phyloP scores from a whole-genome alignment of 176 grass and related monocot genomes.

The Oryza officinalis region DNA sequence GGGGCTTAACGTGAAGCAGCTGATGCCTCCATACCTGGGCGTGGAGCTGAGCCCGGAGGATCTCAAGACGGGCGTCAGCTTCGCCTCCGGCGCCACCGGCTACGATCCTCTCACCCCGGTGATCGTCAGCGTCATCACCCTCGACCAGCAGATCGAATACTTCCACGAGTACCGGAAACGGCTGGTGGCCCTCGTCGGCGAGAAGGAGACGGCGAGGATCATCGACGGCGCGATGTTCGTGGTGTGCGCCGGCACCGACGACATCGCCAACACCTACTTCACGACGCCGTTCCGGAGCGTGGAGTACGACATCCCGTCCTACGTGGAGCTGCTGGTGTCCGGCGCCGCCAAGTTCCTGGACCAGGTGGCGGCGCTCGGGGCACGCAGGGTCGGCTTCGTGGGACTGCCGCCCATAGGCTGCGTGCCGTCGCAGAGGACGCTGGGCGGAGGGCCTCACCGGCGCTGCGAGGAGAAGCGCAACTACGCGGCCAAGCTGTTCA shows the following conservation, averaged over 20 bases:
- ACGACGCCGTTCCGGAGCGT: slow-evolving; percentile 50
- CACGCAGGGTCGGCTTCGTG: slow-evolving; percentile 52
- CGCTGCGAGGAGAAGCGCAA: slow-evolving; percentile 51
- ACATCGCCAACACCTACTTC: slow-evolving; percentile 89
- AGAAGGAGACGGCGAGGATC: slow-evolving; percentile 46
- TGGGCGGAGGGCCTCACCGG: slow-evolving; percentile 46
- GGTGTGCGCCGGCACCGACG: slow-evolving; percentile 70
- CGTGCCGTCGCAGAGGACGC: slow-evolving; percentile 70
- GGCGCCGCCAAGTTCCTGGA: slow-evolving; percentile 49
- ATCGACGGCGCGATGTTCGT: slow-evolving; percentile 56
- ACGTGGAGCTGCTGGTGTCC: slow-evolving; percentile 63
- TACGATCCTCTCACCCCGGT: slow-evolving; percentile 75
- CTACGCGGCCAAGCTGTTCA: slow-evolving; percentile 64
- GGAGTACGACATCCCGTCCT: slow-evolving; percentile 74
- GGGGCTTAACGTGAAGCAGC: slow-evolving; percentile 56
- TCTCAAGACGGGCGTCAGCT: slow-evolving; percentile 78
- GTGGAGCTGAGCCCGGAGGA: slow-evolving; percentile 49
- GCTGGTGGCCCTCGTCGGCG: slow-evolving; percentile 55
- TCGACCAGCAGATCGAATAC: slow-evolving; percentile 58
- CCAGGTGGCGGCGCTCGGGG: slow-evolving; percentile 10
- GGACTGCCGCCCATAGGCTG: slow-evolving; percentile 79
- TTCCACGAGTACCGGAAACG: slow-evolving; percentile 65
- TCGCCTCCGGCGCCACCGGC: slow-evolving; percentile 77
- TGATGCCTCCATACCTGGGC: slow-evolving; percentile 55
- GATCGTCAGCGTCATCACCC: slow-evolving; percentile 61